Evolutionary conservation across 495 filamentous ascomycete genomes (phyloP), one percentile per base, ranked within the genome.

Genomic region (Penicillium subrubescens): DNA sequence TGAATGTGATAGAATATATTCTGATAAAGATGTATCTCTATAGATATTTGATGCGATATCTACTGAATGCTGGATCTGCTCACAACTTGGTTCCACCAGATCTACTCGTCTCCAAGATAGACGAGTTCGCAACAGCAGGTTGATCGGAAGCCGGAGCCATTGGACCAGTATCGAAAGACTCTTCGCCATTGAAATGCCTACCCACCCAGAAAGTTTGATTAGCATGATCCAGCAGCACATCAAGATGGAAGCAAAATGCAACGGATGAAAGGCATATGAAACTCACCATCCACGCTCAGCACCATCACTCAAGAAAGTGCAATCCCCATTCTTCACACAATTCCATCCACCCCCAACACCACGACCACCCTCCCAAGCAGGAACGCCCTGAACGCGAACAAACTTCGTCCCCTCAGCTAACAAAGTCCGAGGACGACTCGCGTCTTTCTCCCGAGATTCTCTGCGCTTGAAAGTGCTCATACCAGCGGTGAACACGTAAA

Each of bases 281-380:
- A 87, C 91, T 82, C 69, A 94, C 93, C 93, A 97, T 66, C 91
- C 91, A 73, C 94, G 83, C 78, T 98, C 94, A 66, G 92, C 92
- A 6, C 95, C 95, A 44, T 81, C 81, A 33, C 81, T 84, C 70
- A 99, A 73, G 78, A 90, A 92, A 55, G 83, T 86, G 69, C 93
- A 97, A 74, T 97, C 92, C 11, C 92, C 90, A 79, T 96, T 94
- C 57, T 84, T 62, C 54, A 86, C 81, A 72, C 90, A 91, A 23
- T 88, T 82, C 95, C 95, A 99, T 14, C 89, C 90, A 60, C 92
- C 92, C 5, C 82, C 80, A 51, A 96, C 88, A 8, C 90, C 92
- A n/a, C 80, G 84, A 0, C 87, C 88, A 52, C 71, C 76, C 66
- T 78, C 80, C 90, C 90, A 93, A 15, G 77, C 70, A 10, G 82